Evolutionary conservation across 306 rosid genomes (phyloP), one percentile per base, ranked within the genome.

Genomic region (Dalbergia cochinchinensis): DNA sequence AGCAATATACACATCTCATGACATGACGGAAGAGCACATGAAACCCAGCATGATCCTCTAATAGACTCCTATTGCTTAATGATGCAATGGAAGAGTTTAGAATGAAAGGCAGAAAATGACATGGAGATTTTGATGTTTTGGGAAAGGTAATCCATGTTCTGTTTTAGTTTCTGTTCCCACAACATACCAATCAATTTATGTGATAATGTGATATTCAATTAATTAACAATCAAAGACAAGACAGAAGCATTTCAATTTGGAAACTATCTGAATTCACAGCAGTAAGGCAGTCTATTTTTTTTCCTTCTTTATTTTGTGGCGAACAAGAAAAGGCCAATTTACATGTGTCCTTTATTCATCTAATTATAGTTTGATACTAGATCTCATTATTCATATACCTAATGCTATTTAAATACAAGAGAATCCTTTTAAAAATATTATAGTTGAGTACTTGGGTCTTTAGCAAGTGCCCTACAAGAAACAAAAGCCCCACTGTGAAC

Each of bases 31-130:
- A 50, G 57, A 65, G 35, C 41, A 26, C 55, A 39, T 7, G 33
- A 19, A 19, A 22, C 14, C n/a, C 65, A 37, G 67, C 11, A 22
- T 19, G 67, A 41, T 70, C 74, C 70, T 59, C 6, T 54, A 11
- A 37, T 68, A 68, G 37, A 69, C 63, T 57, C 62, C 41, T 37
- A 34, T 68, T 67, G 15, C 68, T 50, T 63, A 59, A n/a, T 65
- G 64, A 84, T 71, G 59, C 73, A 65, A 39, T 20, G 8, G 10
- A 70, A 71, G 70, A 26, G 18, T 26, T 71, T 53, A 61, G 39
- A 51, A 44, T 57, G 60, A 41, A 59, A 51, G 37, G 37, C 65
- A 60, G 42, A 47, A 47, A 53, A 35, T 22, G 48, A 12, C 35
- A 26, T 37, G 65, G 15, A 53, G 31, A 5, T 4, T 37, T 37